Conservation (phyloP, 441 rosid genomes). For the Erodium texanum region DNA sequence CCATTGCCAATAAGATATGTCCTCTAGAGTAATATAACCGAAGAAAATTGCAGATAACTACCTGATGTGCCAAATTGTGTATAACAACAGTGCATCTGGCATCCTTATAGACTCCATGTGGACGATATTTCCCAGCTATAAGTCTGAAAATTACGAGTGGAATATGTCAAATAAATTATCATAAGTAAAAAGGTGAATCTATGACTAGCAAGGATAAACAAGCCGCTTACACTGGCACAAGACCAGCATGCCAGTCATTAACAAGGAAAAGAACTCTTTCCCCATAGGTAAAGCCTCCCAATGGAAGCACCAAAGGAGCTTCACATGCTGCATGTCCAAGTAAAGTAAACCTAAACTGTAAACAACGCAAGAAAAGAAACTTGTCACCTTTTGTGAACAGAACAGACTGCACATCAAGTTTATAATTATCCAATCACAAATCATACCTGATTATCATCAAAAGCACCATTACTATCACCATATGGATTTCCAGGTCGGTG, state of each 20-base stretch:
- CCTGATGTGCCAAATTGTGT: constrained; percentile 96
- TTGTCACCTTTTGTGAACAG: constrained; percentile 23
- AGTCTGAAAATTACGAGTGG: constrained; percentile 38
- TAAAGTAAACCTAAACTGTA: constrained; percentile 85
- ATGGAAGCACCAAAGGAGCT: constrained; percentile 85
- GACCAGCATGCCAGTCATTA: constrained; percentile 97
- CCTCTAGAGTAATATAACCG: no score
- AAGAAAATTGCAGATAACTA: constrained; percentile 11
- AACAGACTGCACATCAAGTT: not conserved
- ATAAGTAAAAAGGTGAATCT: not conserved
- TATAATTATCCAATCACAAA: constrained; percentile 6
- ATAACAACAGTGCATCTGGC: constrained; percentile 71
- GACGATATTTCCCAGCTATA: constrained; percentile 79
- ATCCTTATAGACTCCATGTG: constrained; percentile 78
- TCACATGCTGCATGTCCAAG: constrained; percentile 97
- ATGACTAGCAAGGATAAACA: constrained; percentile 4
- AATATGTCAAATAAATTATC: not conserved
- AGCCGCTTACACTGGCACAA: constrained; percentile 68
- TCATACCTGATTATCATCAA: constrained; percentile 82
- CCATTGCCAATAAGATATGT: no score
- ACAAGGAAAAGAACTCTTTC: constrained; percentile 85
- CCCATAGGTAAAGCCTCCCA: constrained; percentile 89
- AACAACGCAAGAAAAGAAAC: constrained; percentile 24
- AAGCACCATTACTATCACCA: constrained; percentile 76
- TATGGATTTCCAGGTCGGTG: constrained; percentile 90